A percentile compares a stretch with the other conserved stretches of the same genome.
Conservation (phyloP, 129 eudicot species). For the Daucus carota region DNA sequence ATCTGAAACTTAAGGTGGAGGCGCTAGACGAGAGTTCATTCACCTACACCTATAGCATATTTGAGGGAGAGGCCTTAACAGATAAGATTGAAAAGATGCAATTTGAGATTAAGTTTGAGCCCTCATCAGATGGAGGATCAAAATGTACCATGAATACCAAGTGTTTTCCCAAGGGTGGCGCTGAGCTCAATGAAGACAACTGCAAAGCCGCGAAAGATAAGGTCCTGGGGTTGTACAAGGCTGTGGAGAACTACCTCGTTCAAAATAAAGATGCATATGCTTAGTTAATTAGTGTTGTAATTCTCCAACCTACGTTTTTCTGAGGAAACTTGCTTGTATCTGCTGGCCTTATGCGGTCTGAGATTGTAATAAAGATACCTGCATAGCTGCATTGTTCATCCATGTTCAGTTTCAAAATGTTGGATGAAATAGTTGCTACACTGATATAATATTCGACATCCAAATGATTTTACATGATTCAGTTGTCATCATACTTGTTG, state of each 20-base stretch:
- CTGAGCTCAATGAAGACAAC: slow-evolving; percentile 12
- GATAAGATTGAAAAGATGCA: slow-evolving; percentile 12
- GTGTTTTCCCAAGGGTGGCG: slow-evolving; percentile 13
- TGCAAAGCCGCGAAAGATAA: slow-evolving; percentile 18
- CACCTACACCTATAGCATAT: slow-evolving; percentile 13
- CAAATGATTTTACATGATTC: background rate
- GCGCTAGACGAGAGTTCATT: slow-evolving; percentile 13
- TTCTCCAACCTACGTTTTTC: background rate
- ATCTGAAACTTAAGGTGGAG: slow-evolving; percentile 8
- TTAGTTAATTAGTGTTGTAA: background rate
- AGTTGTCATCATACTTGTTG: background rate
- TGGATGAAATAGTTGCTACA: background rate
- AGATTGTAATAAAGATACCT: background rate
- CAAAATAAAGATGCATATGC: slow-evolving; percentile 14
- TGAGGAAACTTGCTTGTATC: background rate
- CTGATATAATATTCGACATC: background rate
- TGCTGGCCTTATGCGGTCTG: background rate
- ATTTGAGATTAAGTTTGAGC: slow-evolving; percentile 17
- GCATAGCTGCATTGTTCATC: background rate
- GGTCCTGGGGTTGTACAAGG: slow-evolving; percentile 11
- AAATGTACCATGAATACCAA: slow-evolving; percentile 13
- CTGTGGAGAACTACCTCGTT: slow-evolving; percentile 9
- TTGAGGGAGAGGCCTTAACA: slow-evolving; percentile 14
- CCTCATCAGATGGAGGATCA: slow-evolving; percentile 13
- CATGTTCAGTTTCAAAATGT: too few relatives aligned